Evolutionary conservation across 352 stramenopile genomes (phyloP), one percentile per base, ranked within the genome.

Genomic region (Globisporangium nodosum): DNA sequence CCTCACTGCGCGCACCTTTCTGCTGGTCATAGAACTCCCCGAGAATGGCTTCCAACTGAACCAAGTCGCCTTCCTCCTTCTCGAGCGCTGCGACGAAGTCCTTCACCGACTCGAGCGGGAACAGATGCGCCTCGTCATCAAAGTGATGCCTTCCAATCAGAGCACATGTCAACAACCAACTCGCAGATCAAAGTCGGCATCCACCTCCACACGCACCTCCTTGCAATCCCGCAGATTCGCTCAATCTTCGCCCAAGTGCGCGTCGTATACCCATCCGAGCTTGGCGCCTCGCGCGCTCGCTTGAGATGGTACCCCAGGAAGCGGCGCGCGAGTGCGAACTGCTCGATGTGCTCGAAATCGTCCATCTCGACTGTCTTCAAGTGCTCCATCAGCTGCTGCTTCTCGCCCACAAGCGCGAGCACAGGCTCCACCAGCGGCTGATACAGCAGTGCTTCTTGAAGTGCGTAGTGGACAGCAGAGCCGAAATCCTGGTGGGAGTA

Each of bases 401-500:
- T 54, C 15, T 65, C 16, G 24, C 49, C 27, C 16, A 76, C 18
- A 2, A 73, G 57, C 27, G 60, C 45, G 27, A 71, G 50, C 20
- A 81, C 54, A 11, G 69, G 69, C 2, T 56, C 27, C 4, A 73
- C 70, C 11, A 90, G 49, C 8, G 61, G 49, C 18, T 56, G 52
- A 59, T 76, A 89, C 49, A 78, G 18, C 24, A 81, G 56, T 33
- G 75, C 71, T 47, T 90, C 76, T 20, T 81, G 69, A 15, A 92
- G 47, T 33, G 78, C 80, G 31, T 74, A 75, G 59, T 92, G 80
- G 50, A 92, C 71, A 1, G 82, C 80, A n/a, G 82, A 78, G n/a
- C 80, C 82, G 57, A 89, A 76, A 54, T 92, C 78, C 66, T 90
- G 82, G 47, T 92, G 82, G 5, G 78, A 64, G 46, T 90, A 90